These are phyloP conservation scores for Cryptococcus jaspeensis DNA, from an alignment of 1,284 basidiomycete species.

Conservation along the genomic window DNA sequence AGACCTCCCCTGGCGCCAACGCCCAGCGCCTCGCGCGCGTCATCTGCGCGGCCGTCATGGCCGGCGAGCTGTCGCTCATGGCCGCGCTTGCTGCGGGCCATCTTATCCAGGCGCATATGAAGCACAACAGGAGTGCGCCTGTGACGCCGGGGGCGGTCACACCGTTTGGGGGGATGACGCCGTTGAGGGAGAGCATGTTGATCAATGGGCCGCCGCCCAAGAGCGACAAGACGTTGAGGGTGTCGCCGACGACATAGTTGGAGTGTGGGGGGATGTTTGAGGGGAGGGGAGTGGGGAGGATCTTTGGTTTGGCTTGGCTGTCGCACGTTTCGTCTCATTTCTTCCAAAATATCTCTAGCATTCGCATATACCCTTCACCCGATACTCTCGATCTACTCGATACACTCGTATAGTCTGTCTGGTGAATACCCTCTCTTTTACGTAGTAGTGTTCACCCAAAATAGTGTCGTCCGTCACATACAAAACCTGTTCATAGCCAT, in stretches of 20 bases:
- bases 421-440: too few relatives aligned
- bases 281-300: too few relatives aligned
- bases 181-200: conserved; percentile 28
- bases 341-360: neutral
- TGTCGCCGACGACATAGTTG: neutral
- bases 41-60: conserved; percentile 88
- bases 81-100: conserved; percentile 89
- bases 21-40: conserved; percentile 82
- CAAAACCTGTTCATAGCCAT: neutral
- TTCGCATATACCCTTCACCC: neutral
- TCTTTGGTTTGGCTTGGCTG: too few relatives aligned
- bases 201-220: conserved; percentile 17
- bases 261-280: neutral
- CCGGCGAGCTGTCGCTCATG: conserved; percentile 85
- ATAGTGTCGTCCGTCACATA: too few relatives aligned
- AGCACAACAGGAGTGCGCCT: conserved; percentile 49
- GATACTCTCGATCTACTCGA: neutral
- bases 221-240: neutral
- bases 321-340: neutral
- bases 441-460: too few relatives aligned
- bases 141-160: conserved; percentile 46
- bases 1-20: conserved; percentile 77
- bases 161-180: conserved; percentile 39
- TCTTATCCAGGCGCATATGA: conserved; percentile 81
- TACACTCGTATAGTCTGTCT: neutral